Base-by-base conservation (phyloP, 2,329 filamentous ascomycete species). In the Exophiala mesophila region DNA sequence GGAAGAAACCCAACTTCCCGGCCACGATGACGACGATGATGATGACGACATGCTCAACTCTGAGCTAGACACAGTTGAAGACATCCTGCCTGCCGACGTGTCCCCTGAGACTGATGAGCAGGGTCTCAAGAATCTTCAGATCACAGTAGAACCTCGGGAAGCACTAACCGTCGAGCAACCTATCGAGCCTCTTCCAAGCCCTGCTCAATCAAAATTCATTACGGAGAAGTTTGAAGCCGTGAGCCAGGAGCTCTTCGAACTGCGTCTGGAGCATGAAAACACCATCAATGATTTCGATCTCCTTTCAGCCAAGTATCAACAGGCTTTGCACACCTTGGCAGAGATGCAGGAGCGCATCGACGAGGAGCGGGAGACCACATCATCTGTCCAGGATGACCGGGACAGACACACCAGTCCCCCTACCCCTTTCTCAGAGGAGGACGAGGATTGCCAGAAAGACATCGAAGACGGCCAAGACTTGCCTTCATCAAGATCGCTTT, bases 141-240 rank as follows among this genome's bases (percentile, higher is more conserved):
- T 55, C 13, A 58, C 55, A 6, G 60, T 63, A 3, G 59, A 45
- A 13, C 36, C 44, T 13, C 45, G 45, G 71, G 72, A 28, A 70
- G 72, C 41, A 76, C 72, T 37, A 19, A 30, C 33, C 17, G 71
- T 71, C 10, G 69, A 77, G 32, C 65, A 73, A 1, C 70, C 71
- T 10, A 68, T 77, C 32, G 65, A 73, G 1, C 70, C 77, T 9
- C 39, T 49, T 21, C 76, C 78, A 49, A 92, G 79, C 59, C 82
- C 85, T 10, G 85, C 86, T 0, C 89, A 96, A 62, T 83, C 80
- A 32, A 85, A 83, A 52, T 88, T 88, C 56, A 85, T 96, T 39
- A 84, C 85, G 5, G 90, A 97, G 61, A 96, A 97, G 67, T 77
- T 97, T 10, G 90, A 97, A 58, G 83, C 75, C 28, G 84, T 97